These are phyloP conservation scores for Glaciozyma martinii DNA, from an alignment of 768 basidiomycete genomes.

Conservation along the genomic window DNA sequence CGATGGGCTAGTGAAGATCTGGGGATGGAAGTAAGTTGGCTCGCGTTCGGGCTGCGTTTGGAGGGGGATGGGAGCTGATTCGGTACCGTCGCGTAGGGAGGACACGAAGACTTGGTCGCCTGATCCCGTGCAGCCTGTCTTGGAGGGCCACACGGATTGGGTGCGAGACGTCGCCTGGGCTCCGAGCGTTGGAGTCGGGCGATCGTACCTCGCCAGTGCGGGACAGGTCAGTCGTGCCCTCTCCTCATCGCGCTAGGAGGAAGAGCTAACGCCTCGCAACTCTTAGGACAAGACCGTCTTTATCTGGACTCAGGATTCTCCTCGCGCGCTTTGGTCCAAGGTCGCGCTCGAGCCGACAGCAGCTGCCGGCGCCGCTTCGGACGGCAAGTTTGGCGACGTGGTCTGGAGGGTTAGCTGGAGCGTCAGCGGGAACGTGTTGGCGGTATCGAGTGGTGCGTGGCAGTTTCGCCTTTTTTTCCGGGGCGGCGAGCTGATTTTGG, in stretches of 20 bases:
- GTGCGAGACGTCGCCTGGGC: conserved; percentile 99
- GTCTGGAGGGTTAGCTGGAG: conserved; percentile 99
- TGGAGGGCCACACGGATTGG: conserved; percentile 94
- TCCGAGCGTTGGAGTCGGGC: conserved; percentile 87
- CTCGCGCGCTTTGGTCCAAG: conserved; percentile 63
- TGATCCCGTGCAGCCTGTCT: conserved; percentile 64
- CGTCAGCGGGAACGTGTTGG: conserved; percentile 86
- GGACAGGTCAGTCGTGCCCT: conserved; percentile 57
- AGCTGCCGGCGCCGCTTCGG: conserved; percentile 40
- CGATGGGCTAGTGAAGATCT: conserved; percentile 89
- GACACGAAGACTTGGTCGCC: conserved; percentile 81
- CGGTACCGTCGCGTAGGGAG: conserved; percentile 45
- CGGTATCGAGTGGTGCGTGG: conserved; percentile 62
- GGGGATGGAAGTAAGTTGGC: conserved; percentile 54
- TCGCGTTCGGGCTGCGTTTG: background rate
- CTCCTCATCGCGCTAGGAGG: background rate
- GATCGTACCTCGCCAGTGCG: conserved; percentile 90
- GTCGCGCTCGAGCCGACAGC: conserved; percentile 61
- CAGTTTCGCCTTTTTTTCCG: too few relatives aligned
- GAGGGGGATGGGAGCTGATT: background rate
- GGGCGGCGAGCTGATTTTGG: background rate
- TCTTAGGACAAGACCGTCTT: conserved; percentile 69
- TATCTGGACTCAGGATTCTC: conserved; percentile 78
- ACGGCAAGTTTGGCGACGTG: conserved; percentile 87
- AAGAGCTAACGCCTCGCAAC: background rate